phyloP scores from a whole-genome alignment of 169 alveolate species.

The Cryptosporidium sp. region DNA sequence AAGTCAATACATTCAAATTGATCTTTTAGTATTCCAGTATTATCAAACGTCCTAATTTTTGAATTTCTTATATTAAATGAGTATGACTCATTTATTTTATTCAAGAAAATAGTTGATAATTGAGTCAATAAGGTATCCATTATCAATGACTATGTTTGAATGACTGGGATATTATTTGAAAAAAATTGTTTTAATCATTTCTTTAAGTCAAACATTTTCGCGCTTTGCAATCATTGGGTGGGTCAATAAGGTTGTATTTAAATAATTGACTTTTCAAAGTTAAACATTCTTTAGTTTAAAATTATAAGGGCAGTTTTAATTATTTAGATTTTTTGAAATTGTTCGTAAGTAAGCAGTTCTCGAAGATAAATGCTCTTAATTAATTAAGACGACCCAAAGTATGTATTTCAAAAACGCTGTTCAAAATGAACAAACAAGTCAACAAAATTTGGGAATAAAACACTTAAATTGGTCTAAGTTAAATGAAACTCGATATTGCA shows the following conservation, averaged over 20 bases:
- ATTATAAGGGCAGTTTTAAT: neutral
- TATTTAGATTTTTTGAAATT: neutral
- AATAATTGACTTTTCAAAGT: neutral
- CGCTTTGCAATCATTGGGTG: neutral
- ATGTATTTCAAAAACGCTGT: neutral
- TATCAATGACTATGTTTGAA: neutral
- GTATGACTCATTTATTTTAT: conserved; percentile 41
- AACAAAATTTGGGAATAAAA: neutral
- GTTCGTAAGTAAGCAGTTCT: neutral
- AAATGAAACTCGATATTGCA: conserved; percentile 23
- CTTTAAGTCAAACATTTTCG: neutral
- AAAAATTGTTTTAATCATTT: conserved; percentile 1
- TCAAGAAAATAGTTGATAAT: neutral
- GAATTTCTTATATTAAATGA: conserved; percentile 39
- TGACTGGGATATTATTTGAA: neutral
- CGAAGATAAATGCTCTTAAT: neutral
- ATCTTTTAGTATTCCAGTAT: conserved; percentile 45
- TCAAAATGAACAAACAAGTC: neutral
- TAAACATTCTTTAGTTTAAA: neutral
- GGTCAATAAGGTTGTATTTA: neutral
- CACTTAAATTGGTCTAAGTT: conserved; percentile 13
- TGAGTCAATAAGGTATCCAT: neutral
- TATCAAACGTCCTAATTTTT: conserved; percentile 25
- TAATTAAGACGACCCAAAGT: neutral
- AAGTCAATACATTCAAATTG: conserved; percentile 64